phyloP scores from a whole-genome alignment of 768 basidiomycete species.

The Mycena floridula region DNA sequence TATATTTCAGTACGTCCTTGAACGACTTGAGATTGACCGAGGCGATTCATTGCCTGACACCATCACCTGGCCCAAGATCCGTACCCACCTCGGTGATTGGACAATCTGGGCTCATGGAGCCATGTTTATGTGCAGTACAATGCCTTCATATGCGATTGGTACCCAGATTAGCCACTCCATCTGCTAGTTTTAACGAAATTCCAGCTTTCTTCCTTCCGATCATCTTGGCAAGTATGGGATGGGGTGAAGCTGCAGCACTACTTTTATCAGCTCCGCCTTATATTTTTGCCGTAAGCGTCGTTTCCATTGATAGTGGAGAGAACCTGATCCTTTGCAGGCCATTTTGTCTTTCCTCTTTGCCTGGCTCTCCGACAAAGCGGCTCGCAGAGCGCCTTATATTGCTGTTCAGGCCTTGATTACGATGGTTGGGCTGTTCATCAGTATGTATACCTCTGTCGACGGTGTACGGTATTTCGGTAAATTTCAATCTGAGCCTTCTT shows the following conservation, averaged over 20 bases:
- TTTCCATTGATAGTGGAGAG: not conserved
- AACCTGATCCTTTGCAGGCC: conserved; percentile 17
- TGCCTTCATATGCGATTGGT: no score
- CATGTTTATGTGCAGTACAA: no score
- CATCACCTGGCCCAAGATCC: conserved; percentile 29
- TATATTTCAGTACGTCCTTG: conserved; percentile 29
- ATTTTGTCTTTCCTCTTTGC: conserved; percentile 33
- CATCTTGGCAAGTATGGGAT: conserved; percentile 41
- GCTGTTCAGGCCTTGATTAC: conserved; percentile 30
- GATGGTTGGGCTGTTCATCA: conserved; percentile 30
- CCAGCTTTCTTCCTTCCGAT: conserved; percentile 37
- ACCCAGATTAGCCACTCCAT: no score
- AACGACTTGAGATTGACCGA: conserved; percentile 42
- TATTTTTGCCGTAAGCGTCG: conserved; percentile 32
- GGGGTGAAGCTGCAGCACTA: conserved; percentile 33
- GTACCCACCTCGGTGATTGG: conserved; percentile 37
- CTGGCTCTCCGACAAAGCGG: conserved; percentile 40
- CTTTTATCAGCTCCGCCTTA: conserved; percentile 43
- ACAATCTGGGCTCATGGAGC: conserved; percentile 40
- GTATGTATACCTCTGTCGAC: conserved; percentile 8
- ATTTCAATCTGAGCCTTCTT: not conserved
- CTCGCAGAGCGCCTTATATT: conserved; percentile 36
- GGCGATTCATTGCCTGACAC: conserved; percentile 42
- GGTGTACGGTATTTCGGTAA: not conserved
- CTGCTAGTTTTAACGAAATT: no score